A percentile compares a stretch with the other conserved stretches of the same genome.
Conservation (phyloP, 805 yeast genomes). For the Candida parachauliodes region DNA sequence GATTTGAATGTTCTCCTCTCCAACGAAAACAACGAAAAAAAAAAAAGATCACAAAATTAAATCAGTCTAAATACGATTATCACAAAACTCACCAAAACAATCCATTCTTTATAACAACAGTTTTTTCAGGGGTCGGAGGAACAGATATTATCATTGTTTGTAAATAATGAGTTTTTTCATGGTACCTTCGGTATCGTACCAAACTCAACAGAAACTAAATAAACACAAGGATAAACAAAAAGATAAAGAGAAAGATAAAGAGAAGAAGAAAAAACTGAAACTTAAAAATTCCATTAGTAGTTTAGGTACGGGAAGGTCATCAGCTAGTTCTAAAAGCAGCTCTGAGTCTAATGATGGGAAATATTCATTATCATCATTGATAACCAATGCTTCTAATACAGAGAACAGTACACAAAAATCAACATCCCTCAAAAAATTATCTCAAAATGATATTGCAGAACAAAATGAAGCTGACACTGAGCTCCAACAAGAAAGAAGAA, state of each 20-base stretch:
- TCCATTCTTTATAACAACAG: no score
- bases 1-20: no score
- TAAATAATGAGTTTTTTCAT: conserved; percentile 32
- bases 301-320: not conserved
- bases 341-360: not conserved
- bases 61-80: no score
- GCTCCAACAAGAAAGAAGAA: conserved; percentile 2
- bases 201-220: conserved; percentile 36
- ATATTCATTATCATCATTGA: not conserved
- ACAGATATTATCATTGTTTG: not conserved
- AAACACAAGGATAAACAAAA: conserved; percentile 17
- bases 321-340: conserved; percentile 4
- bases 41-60: not conserved
- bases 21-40: not conserved
- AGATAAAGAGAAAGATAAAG: conserved; percentile 9
- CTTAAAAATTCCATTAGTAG: not conserved
- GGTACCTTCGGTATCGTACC: conserved; percentile 39
- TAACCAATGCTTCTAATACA: not conserved
- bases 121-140: no score
- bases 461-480: no score
- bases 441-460: no score
- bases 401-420: not conserved
- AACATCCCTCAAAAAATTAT: not conserved
- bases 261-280: conserved; percentile 2
- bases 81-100: no score